Percentiles rank a stretch among this genome's conserved stretches.
phyloP scores from a whole-genome alignment of 257 asterid species.

The Galeopsis tetrahit region DNA sequence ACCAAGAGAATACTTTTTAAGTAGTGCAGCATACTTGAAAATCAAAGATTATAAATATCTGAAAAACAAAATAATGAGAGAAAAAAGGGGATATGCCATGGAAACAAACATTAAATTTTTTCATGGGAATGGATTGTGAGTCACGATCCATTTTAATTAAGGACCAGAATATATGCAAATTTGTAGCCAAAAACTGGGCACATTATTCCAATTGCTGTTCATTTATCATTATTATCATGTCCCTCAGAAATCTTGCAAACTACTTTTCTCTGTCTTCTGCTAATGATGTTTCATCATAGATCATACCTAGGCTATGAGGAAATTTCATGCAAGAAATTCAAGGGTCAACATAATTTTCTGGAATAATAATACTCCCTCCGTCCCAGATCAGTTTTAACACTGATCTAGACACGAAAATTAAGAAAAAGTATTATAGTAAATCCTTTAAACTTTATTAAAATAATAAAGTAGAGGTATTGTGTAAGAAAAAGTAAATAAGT shows the following conservation, averaged over 20 bases:
- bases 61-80: slow-evolving; percentile 29
- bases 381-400: no score
- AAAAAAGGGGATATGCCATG: slow-evolving; percentile 16
- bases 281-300: slow-evolving; percentile 17
- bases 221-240: not conserved
- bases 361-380: no score
- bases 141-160: slow-evolving; percentile 35
- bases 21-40: slow-evolving; percentile 29
- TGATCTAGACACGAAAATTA: no score
- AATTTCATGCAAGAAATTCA: not conserved
- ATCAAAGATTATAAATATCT: slow-evolving; percentile 23
- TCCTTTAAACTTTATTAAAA: no score
- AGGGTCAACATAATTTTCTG: not conserved
- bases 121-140: slow-evolving; percentile 39
- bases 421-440: no score
- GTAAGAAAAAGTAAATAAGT: no score
- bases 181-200: slow-evolving; percentile 4
- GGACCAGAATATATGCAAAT: slow-evolving; percentile 29
- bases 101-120: slow-evolving; percentile 30
- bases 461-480: no score
- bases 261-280: slow-evolving; percentile 1
- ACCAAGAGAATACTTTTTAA: slow-evolving; percentile 12
- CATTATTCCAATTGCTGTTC: slow-evolving; percentile 26
- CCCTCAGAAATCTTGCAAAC: slow-evolving; percentile 15
- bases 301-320: not conserved